Base-by-base conservation (phyloP, 495 filamentous ascomycete species). In the Aspergillus campestris region DNA sequence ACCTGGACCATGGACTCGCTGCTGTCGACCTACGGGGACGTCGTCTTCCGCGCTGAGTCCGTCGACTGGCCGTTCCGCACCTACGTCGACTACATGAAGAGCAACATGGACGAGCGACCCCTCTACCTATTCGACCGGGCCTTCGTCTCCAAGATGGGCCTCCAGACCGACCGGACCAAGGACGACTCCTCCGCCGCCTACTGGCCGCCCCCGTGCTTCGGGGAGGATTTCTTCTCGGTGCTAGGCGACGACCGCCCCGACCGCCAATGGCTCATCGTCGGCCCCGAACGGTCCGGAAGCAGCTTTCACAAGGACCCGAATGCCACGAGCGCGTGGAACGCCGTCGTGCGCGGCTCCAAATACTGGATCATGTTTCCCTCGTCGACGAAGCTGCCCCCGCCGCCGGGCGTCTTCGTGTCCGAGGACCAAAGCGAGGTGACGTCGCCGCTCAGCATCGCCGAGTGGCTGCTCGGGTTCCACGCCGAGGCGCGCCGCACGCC, bases 311-410 rank as follows among this genome's bases (percentile, higher is more conserved):
- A 96, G 59, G 83, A 85, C 50, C 81, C 81, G 0, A 86, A 84
- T 57, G 80, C 73, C 12, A 83, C 75, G 12, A 90, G 85, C 51
- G 92, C 92, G 3, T 98, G 92, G 92, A 98, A 98, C 60, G 91
- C 92, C 0, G 90, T 97, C 11, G 62, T 98, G 30, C 75, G 83
- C 43, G 92, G 92, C 11, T 81, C 84, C 13, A 98, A 98, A 62
- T 98, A 97, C 70, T 98, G 92, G 92, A 94, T 98, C 50, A 94
- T 89, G 84, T 91, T 96, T 72, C 80, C 92, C 38, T 69, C 82
- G 0, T 72, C 73, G 11, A 63, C 76, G 28, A 77, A 74, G 18
- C 68, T 74, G 34, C 65, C 80, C 55, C 77, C 81, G 7, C 86
- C 86, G 8, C 92, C 92, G 5, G 92, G 92, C 14, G 89, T 98